Base-by-base conservation (phyloP, 2,329 filamentous ascomycete genomes). In the Chaetomiaceae sp. region DNA sequence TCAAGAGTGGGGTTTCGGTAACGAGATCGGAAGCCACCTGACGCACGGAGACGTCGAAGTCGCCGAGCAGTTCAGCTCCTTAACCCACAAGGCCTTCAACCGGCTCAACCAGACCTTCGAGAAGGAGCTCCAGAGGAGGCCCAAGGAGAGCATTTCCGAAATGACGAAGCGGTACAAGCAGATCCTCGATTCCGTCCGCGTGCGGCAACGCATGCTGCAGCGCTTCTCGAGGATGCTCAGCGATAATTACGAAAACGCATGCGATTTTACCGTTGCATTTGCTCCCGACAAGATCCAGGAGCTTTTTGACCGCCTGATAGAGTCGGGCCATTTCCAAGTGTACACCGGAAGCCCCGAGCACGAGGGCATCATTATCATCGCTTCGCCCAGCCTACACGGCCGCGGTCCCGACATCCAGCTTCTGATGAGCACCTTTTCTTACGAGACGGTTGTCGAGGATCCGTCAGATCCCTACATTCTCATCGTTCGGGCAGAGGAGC, bases 111-210 rank as follows among this genome's bases (percentile, higher is more conserved):
- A 85, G 56, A 94, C 94, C 16, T 99, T 97, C 62, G 94, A 97
- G 68, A 86, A 85, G 62, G 94, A 99, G 69, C 76, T 97, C 46
- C 87, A 92, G 60, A 82, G 86, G 51, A 87, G 89, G 62, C 85
- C 89, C 1, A 90, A 90, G 61, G 91, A 97, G 70, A 87, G 86
- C 52, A 82, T 86, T 1, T 74, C 82, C 8, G 92, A 96, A 58
- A 95, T 96, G 87, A 95, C 94, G 69, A 96, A 95, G 73, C 84
- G 94, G 41, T 99, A 97, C 76, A 97, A 96, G 72, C 87, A 90
- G 57, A 90, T 91, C 58, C 75, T 99, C 2, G 94, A 99, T 68
- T 97, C 94, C 0, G 95, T 97, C 20, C 90, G 94, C 64, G 91
- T 97, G 53, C 84, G 94, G 20, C 94, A 99, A 71, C 82, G 94